Percentiles rank a stretch among this genome's conserved stretches.
These are phyloP conservation scores for Penicillium sp. DNA, from an alignment of 2,329 filamentous ascomycete genomes.

Conservation along the genomic window DNA sequence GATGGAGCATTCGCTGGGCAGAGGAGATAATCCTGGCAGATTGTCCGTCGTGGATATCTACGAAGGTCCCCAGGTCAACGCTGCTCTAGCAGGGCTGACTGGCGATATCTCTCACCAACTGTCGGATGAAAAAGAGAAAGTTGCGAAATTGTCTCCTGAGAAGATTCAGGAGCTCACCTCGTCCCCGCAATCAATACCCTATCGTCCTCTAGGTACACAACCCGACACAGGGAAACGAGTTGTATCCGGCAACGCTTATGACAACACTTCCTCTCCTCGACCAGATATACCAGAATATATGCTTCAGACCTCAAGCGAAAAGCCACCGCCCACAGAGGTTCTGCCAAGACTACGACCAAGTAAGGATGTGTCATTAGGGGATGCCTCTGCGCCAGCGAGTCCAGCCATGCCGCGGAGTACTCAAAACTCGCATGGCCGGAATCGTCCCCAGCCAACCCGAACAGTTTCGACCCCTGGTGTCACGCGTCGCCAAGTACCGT, in stretches of 20 bases:
- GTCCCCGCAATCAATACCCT: slow-evolving; percentile 53
- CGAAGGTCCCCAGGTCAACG: slow-evolving; percentile 26
- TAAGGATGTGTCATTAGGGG: slow-evolving; percentile 29
- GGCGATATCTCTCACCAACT: slow-evolving; percentile 23
- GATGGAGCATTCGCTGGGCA: slow-evolving; percentile 13
- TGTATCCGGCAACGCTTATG: slow-evolving; percentile 22
- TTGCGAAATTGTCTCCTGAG: slow-evolving; percentile 52
- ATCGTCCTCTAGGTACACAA: slow-evolving; percentile 39
- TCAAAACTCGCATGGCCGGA: slow-evolving; percentile 25
- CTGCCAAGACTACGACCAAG: slow-evolving; percentile 22
- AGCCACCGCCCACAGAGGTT: slow-evolving; percentile 18
- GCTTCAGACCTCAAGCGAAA: slow-evolving; percentile 29
- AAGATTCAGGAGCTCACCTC: slow-evolving; percentile 55
- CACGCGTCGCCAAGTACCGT: slow-evolving; percentile 30
- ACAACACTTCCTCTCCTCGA: slow-evolving; percentile 1
- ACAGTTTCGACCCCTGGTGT: slow-evolving; percentile 39
- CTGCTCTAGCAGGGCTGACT: slow-evolving; percentile 24
- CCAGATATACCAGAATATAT: slow-evolving; percentile 16
- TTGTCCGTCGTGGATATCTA: slow-evolving; percentile 32
- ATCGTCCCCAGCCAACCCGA: slow-evolving; percentile 31
- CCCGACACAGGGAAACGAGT: slow-evolving; percentile 21
- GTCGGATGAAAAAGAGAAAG: slow-evolving; percentile 35
- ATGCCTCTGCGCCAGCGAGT: slow-evolving; percentile 22
- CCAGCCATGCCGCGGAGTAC: slow-evolving; percentile 17
- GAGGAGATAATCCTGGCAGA: slow-evolving; percentile 14